Conservation (phyloP, 2,329 filamentous ascomycete genomes). For the Fusarium sp. region DNA sequence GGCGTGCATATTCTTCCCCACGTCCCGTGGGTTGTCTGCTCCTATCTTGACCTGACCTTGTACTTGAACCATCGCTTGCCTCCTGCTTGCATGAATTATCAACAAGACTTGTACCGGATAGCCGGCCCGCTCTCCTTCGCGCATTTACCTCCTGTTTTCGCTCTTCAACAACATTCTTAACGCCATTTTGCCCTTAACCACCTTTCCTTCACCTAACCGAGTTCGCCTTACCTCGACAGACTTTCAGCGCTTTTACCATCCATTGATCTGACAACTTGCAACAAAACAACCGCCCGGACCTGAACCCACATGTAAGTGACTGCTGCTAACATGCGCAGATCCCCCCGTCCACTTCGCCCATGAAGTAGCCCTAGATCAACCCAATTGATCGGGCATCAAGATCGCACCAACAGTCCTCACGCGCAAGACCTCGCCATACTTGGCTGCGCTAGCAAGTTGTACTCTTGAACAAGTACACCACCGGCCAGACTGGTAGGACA, state of each 20-base stretch:
- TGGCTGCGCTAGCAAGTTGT: slow-evolving; percentile 54
- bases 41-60: slow-evolving; percentile 58
- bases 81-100: slow-evolving; percentile 52
- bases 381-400: slow-evolving; percentile 54
- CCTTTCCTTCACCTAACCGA: slow-evolving; percentile 16
- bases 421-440: slow-evolving; percentile 59
- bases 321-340: slow-evolving; percentile 18
- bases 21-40: slow-evolving; percentile 21
- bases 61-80: slow-evolving; percentile 56
- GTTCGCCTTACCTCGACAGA: slow-evolving; percentile 53
- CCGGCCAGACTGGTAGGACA: slow-evolving; percentile 41
- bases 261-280: slow-evolving; percentile 62
- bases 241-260: slow-evolving; percentile 65
- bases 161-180: slow-evolving; percentile 61
- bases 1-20: slow-evolving; percentile 20
- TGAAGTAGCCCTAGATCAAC: slow-evolving; percentile 11
- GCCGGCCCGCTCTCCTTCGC: slow-evolving; percentile 59
- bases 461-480: slow-evolving; percentile 30
- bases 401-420: slow-evolving; percentile 54
- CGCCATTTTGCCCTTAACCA: slow-evolving; percentile 58
- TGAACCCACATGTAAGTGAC: slow-evolving; percentile 26
- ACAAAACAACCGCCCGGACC: slow-evolving; percentile 57
- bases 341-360: background rate
- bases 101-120: slow-evolving; percentile 63
- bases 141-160: slow-evolving; percentile 63